phyloP scores from a whole-genome alignment of 2,329 filamentous ascomycete species.

The Aspergillus pseudonomiae region DNA sequence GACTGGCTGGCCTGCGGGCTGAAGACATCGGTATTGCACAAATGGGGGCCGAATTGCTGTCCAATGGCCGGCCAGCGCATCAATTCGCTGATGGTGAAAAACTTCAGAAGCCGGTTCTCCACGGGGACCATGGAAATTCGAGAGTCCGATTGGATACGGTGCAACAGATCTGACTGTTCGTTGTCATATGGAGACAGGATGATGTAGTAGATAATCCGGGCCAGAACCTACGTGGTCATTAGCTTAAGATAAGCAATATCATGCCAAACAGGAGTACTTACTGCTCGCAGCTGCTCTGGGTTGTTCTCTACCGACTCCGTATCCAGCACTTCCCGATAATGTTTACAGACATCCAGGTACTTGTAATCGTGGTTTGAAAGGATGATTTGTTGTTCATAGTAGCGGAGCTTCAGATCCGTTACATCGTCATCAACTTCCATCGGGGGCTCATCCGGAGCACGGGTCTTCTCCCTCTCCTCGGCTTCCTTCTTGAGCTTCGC shows the following conservation, averaged over 20 bases:
- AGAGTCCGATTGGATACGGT: conserved; percentile 84
- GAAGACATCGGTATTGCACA: conserved; percentile 90
- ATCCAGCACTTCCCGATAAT: conserved; percentile 95
- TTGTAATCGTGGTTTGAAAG: conserved; percentile 96
- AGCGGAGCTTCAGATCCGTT: conserved; percentile 91
- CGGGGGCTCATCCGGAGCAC: conserved; percentile 74
- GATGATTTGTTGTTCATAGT: conserved; percentile 96
- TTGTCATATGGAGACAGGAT: conserved; percentile 97
- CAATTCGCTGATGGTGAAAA: conserved; percentile 92
- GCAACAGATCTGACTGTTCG: conserved; percentile 94
- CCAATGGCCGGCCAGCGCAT: conserved; percentile 98
- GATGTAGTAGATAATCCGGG: conserved; percentile 96
- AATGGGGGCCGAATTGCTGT: conserved; percentile 82
- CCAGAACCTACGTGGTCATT: conserved; percentile 68
- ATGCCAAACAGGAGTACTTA: conserved; percentile 52
- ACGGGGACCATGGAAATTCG: conserved; percentile 76
- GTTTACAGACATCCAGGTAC: conserved; percentile 96
- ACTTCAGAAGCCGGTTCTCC: conserved; percentile 84
- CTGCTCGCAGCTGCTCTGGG: conserved; percentile 78
- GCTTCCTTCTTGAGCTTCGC: conserved; percentile 88
- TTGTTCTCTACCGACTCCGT: conserved; percentile 95
- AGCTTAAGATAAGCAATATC: conserved; percentile 14
- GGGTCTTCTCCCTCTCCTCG: conserved; percentile 73
- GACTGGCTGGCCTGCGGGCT: conserved; percentile 65
- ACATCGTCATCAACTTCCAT: conserved; percentile 83